phyloP scores from a whole-genome alignment of 305 asterid genomes.

The Fraxinus velutina region DNA sequence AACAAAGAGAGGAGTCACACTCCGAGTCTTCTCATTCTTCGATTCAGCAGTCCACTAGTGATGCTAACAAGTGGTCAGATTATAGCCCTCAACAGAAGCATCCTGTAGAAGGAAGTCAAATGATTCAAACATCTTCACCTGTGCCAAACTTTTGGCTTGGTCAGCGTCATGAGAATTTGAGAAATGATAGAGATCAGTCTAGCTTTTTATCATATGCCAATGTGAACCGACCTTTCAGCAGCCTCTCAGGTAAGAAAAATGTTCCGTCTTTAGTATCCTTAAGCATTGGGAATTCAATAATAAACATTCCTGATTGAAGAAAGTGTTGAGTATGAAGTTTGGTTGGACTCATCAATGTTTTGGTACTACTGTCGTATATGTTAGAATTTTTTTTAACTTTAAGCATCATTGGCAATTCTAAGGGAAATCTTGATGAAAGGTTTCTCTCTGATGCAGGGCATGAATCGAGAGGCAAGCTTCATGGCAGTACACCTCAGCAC shows the following conservation, averaged over 20 bases:
- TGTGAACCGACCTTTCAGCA: conserved; percentile 18
- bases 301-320: background rate
- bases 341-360: conserved; percentile 13
- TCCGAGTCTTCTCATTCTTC: conserved; percentile 40
- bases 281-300: background rate
- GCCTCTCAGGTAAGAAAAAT: conserved; percentile 24
- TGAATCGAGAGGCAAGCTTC: conserved; percentile 43
- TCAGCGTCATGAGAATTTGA: conserved; percentile 25
- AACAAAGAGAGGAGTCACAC: conserved; percentile 41
- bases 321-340: conserved; percentile 10
- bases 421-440: conserved; percentile 17
- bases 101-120: conserved; percentile 36
- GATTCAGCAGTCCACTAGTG: conserved; percentile 33
- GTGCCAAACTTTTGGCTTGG: conserved; percentile 36
- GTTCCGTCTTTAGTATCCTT: background rate
- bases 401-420: background rate
- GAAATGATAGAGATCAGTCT: conserved; percentile 23
- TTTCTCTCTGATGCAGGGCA: conserved; percentile 41
- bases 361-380: conserved; percentile 3
- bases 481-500: conserved; percentile 32
- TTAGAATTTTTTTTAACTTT: background rate
- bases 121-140: conserved; percentile 33
- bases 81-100: conserved; percentile 43
- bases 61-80: conserved; percentile 34
- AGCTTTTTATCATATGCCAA: conserved; percentile 20